Evolutionary conservation across 192 early-diverging fungal species (phyloP), one percentile per base, ranked within the genome.

Genomic region (Linnemannia zychae): DNA sequence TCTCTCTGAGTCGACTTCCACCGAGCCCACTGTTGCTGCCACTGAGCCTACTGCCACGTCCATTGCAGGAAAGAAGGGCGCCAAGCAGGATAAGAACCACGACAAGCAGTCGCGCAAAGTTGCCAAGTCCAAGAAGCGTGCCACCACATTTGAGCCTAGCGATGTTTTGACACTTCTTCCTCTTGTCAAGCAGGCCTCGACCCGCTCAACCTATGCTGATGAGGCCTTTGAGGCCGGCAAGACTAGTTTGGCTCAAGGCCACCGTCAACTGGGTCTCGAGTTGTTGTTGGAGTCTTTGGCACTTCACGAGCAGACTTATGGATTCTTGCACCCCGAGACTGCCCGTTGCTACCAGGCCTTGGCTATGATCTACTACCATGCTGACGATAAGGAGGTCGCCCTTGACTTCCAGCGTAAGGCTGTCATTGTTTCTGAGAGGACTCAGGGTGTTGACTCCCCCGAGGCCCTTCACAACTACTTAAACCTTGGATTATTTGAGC

Each of bases 281-380:
- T 86, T 98, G 46, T 85, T 97, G 74, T 75, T 92, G 36, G 96
- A 99, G 86, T 95, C 97, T 17, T 85, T 96, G 71, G 87, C 95
- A 7, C 88, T 99, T 28, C 97, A 96, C 84, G 98, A 99, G 89
- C 97, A 98, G 87, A 95, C 94, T 18, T 98, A 95, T 87, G 97
- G 97, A 18, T 96, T 96, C 74, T 82, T 99, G 74, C 97, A 99
- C 77, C 91, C 94, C 0, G 97, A 98, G 74, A 97, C 96, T 28
- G 94, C 93, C n/a, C 94, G 95, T 40, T 93, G 94, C 76, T 97
- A 97, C 87, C 91, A 92, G 17, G 91, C 92, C 20, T 89, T 98
- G 57, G 96, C 98, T 20, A 91, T 97, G 91, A 89, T 94, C 24
- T 94, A 95, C 82, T 94, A 96, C 79, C 93, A 98, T 31, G 72